A percentile compares a stretch with the other conserved stretches of the same genome.
Conservation (phyloP, 371 early-diverging fungal genomes). For the Dichotomocladium elegans region DNA sequence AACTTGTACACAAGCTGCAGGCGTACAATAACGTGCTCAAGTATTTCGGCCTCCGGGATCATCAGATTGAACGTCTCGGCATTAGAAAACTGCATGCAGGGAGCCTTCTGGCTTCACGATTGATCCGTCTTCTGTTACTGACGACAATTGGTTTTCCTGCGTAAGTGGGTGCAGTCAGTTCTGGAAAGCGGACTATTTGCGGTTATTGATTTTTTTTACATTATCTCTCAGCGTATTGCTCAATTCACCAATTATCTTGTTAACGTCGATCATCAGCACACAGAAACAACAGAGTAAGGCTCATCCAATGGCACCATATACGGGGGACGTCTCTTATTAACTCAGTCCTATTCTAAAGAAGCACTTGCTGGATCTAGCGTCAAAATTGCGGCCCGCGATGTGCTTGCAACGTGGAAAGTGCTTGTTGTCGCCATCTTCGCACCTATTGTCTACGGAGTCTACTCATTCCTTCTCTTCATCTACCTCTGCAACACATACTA, state of each 20-base stretch:
- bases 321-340: no score
- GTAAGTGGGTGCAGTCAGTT: conserved; percentile 20
- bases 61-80: conserved; percentile 74
- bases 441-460: conserved; percentile 61
- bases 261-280: conserved; percentile 51
- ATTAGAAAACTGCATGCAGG: conserved; percentile 53
- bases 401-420: conserved; percentile 87
- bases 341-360: no score
- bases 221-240: conserved; percentile 49
- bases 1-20: conserved; percentile 55
- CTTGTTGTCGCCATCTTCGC: conserved; percentile 57
- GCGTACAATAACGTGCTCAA: conserved; percentile 74
- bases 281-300: conserved; percentile 53
- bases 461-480: conserved; percentile 35
- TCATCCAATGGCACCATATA: background rate
- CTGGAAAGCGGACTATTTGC: no score
- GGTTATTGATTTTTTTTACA: no score
- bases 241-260: conserved; percentile 61
- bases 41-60: conserved; percentile 81
- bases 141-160: conserved; percentile 67
- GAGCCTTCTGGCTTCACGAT: conserved; percentile 49
- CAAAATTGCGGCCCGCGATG: conserved; percentile 82
- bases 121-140: conserved; percentile 53
- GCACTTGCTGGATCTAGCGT: conserved; percentile 78
- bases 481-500: conserved; percentile 13